Evolutionary conservation across 768 basidiomycete genomes (phyloP).

Genomic region (Boletus fagicola): DNA sequence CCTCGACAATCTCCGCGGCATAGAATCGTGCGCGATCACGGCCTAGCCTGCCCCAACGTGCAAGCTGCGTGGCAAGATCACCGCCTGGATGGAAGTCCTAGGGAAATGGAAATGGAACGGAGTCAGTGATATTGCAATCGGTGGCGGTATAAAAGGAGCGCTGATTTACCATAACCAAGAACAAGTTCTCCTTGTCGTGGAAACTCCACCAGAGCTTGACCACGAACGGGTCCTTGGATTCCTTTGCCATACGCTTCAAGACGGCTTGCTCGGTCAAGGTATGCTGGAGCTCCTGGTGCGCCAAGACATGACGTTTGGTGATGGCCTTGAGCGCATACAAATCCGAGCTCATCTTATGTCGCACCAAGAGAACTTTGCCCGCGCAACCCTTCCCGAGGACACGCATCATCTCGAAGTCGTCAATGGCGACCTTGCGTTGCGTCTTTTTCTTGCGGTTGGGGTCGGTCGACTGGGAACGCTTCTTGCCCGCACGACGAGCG

Average conservation of each 20-base stretch:
- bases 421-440: slow-evolving; percentile 70
- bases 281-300: slow-evolving; percentile 95
- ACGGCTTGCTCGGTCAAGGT: slow-evolving; percentile 97
- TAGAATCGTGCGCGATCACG: slow-evolving; percentile 95
- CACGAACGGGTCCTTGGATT: slow-evolving; percentile 88
- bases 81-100: slow-evolving; percentile 95
- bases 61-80: slow-evolving; percentile 95
- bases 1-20: slow-evolving; percentile 95
- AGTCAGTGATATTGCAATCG: slow-evolving; percentile 10
- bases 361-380: slow-evolving; percentile 91
- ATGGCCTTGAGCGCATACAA: slow-evolving; percentile 96
- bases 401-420: slow-evolving; percentile 97
- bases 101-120: slow-evolving; percentile 13
- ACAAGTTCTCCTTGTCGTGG: slow-evolving; percentile 96
- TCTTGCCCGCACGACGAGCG: no score
- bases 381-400: slow-evolving; percentile 98
- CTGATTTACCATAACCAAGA: slow-evolving; percentile 81
- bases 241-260: slow-evolving; percentile 88
- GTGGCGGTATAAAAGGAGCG: slow-evolving; percentile 16
- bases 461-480: slow-evolving; percentile 47
- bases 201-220: slow-evolving; percentile 97
- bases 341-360: slow-evolving; percentile 66
- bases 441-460: slow-evolving; percentile 52
- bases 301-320: slow-evolving; percentile 94
- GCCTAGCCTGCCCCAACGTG: slow-evolving; percentile 91